Conservation (phyloP, 73 alveolate genomes). For the Paramecium tetraurelia region DNA sequence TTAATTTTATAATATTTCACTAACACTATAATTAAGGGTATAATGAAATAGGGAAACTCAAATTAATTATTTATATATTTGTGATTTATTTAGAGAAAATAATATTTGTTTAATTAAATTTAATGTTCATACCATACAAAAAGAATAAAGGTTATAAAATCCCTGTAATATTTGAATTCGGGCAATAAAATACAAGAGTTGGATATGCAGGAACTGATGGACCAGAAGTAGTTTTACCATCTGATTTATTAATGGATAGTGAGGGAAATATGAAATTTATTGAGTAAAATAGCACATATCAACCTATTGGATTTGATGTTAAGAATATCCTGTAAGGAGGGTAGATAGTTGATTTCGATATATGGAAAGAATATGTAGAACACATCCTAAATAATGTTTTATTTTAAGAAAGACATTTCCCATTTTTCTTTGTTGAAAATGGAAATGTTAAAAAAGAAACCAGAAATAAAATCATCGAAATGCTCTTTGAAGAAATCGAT, state of each 20-base stretch:
- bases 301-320: not conserved
- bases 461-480: conserved; percentile 52
- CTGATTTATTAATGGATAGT: conserved; percentile 35
- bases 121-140: conserved; percentile 25
- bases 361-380: not conserved
- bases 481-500: conserved; percentile 56
- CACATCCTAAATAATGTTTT: not conserved
- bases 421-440: conserved; percentile 48
- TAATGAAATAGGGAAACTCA: not conserved
- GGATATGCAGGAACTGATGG: conserved; percentile 42
- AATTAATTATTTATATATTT: not conserved
- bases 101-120: conserved; percentile 44
- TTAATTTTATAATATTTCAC: too few relatives aligned
- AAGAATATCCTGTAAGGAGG: conserved; percentile 1
- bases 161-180: conserved; percentile 27
- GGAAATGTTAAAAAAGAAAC: conserved; percentile 29
- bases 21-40: too few relatives aligned
- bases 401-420: conserved; percentile 3
- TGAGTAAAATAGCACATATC: not conserved
- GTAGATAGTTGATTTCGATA: conserved; percentile 27
- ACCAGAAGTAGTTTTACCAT: not conserved
- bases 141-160: conserved; percentile 32
- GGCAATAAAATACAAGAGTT: not conserved
- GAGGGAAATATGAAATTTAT: conserved; percentile 43
- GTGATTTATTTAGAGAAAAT: conserved; percentile 61